phyloP scores from a whole-genome alignment of 768 basidiomycete species.

The Pisolithus microcarpus region DNA sequence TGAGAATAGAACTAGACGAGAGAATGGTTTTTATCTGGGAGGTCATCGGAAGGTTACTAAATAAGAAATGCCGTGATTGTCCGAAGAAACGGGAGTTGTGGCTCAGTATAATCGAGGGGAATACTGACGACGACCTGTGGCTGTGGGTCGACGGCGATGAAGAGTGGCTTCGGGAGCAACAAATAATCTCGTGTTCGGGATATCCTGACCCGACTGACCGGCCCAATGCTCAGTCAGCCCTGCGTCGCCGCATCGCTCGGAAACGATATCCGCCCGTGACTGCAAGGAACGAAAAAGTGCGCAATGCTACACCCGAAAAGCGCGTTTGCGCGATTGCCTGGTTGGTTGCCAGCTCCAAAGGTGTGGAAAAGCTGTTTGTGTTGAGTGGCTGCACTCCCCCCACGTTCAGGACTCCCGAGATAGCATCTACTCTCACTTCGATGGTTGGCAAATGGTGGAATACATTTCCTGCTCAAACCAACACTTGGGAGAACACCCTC shows the following conservation, averaged over 20 bases:
- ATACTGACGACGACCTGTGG: background rate
- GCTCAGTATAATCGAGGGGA: background rate
- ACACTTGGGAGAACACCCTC: background rate
- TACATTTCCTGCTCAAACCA: background rate
- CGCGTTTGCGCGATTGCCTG: background rate
- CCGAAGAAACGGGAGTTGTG: background rate
- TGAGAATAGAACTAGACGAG: no score
- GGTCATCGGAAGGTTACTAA: no score
- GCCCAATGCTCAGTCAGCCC: background rate
- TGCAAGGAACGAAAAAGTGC: background rate
- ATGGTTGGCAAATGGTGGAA: background rate
- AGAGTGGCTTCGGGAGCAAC: background rate
- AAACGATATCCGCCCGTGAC: background rate
- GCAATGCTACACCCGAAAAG: background rate
- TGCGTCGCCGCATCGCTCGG: background rate
- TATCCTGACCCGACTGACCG: background rate
- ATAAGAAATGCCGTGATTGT: no score
- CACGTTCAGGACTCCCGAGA: background rate
- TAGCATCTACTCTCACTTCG: background rate
- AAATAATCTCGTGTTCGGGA: no score
- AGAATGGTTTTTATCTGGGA: no score
- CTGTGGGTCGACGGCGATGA: background rate
- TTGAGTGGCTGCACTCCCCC: background rate
- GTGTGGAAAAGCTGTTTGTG: background rate
- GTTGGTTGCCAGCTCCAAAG: background rate